phyloP scores from a whole-genome alignment of 495 filamentous ascomycete species.

The Hypoxylon rickii region DNA sequence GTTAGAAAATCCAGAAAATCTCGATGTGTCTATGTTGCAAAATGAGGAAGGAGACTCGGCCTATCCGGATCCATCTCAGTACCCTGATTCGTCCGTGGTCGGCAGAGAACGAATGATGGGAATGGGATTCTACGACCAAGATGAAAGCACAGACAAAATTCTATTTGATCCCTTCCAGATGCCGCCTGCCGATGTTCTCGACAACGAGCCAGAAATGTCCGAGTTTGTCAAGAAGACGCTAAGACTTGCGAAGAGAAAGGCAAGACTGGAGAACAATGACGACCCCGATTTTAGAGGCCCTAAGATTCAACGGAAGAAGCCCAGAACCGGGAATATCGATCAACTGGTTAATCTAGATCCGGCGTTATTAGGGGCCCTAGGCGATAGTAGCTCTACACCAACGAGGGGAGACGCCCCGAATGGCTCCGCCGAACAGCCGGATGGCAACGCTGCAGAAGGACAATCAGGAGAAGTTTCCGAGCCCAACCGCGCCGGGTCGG shows the following conservation, averaged over 20 bases:
- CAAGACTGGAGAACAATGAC: conserved; percentile 48
- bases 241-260: conserved; percentile 50
- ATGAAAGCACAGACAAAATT: conserved; percentile 55
- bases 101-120: conserved; percentile 55
- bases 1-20: conserved; percentile 23
- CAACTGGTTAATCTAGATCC: conserved; percentile 43
- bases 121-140: conserved; percentile 59
- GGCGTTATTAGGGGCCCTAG: conserved; percentile 33
- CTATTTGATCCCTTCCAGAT: conserved; percentile 55
- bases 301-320: conserved; percentile 44
- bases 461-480: conserved; percentile 14
- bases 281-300: conserved; percentile 52
- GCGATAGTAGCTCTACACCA: conserved; percentile 26
- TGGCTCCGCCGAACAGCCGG: conserved; percentile 3
- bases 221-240: conserved; percentile 55
- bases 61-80: conserved; percentile 44
- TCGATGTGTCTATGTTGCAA: conserved; percentile 37
- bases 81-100: conserved; percentile 53
- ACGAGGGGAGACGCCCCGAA: neutral
- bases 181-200: conserved; percentile 45
- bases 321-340: conserved; percentile 40
- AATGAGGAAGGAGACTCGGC: conserved; percentile 32
- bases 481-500: conserved; percentile 11
- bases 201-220: conserved; percentile 49
- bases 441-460: conserved; percentile 4